Evolutionary conservation across 768 basidiomycete species (phyloP).

Genomic region (Tricholoma saponaceum): DNA sequence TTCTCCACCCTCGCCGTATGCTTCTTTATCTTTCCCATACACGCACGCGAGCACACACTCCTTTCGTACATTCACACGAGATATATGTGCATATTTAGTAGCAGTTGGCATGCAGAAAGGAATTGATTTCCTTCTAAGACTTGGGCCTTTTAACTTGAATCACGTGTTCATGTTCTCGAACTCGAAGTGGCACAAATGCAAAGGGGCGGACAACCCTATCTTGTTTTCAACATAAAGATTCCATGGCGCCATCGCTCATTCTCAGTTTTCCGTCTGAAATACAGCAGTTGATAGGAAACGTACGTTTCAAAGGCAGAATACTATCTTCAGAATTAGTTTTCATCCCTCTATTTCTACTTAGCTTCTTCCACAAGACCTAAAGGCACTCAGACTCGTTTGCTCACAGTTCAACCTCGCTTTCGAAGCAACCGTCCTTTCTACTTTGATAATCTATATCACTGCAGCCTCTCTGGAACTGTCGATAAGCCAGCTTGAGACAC

Average conservation of each 20-base stretch:
- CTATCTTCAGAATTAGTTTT: not conserved
- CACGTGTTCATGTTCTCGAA: no score
- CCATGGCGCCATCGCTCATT: no score
- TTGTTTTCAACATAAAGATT: no score
- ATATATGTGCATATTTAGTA: not conserved
- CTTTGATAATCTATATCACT: not conserved
- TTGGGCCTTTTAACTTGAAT: no score
- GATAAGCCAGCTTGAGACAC: not conserved
- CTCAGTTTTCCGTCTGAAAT: no score
- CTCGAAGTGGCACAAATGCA: no score
- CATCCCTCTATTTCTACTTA: not conserved
- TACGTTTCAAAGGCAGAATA: no score
- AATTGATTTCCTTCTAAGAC: not conserved
- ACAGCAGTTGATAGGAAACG: no score
- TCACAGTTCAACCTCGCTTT: not conserved
- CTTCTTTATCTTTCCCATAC: not conserved
- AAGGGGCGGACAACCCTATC: no score
- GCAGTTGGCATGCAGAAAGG: no score
- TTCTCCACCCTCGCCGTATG: not conserved
- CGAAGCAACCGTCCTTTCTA: not conserved
- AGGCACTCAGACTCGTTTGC: no score
- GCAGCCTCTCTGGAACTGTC: not conserved
- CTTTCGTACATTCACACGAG: not conserved
- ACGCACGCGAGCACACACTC: not conserved
- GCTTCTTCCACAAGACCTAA: not conserved